These are phyloP conservation scores for Stachybotrys elegans DNA, from an alignment of 2,329 filamentous ascomycete species.

Conservation along the genomic window DNA sequence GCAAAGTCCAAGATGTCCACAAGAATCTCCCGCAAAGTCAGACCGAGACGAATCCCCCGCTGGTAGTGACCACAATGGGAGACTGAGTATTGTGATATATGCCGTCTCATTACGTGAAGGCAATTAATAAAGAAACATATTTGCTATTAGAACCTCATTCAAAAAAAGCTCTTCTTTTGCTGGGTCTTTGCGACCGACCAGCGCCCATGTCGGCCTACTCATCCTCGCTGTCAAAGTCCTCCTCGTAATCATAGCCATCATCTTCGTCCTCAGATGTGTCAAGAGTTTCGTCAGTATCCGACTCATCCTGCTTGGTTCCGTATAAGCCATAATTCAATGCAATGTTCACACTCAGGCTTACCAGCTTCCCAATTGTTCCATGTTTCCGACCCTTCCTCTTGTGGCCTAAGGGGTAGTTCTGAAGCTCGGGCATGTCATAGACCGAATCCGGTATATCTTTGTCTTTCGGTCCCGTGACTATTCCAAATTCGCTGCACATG, in stretches of 20 bases:
- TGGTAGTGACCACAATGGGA: too few relatives aligned
- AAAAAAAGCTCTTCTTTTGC: too few relatives aligned
- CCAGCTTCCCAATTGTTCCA: neutral
- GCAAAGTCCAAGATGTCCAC: too few relatives aligned
- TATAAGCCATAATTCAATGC: neutral
- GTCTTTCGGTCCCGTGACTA: constrained; percentile 36
- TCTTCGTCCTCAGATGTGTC: constrained; percentile 7
- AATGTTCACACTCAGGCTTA: neutral
- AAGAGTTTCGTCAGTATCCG: constrained; percentile 1
- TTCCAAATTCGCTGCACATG: constrained; percentile 37
- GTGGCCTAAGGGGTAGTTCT: constrained; percentile 20
- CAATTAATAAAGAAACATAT: too few relatives aligned
- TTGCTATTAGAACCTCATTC: too few relatives aligned
- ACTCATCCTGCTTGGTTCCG: neutral
- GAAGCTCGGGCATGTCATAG: constrained; percentile 37
- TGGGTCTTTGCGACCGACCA: too few relatives aligned
- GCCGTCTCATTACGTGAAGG: too few relatives aligned
- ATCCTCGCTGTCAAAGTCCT: too few relatives aligned
- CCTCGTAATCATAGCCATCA: constrained; percentile 6
- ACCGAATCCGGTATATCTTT: constrained; percentile 32
- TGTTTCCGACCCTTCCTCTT: neutral
- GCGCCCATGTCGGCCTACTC: too few relatives aligned
- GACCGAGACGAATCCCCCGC: too few relatives aligned
- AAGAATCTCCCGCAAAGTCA: too few relatives aligned
- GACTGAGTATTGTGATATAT: too few relatives aligned